phyloP scores from a whole-genome alignment of 1,139 yeast species.

The Magnusiomyces tetraspermus region DNA sequence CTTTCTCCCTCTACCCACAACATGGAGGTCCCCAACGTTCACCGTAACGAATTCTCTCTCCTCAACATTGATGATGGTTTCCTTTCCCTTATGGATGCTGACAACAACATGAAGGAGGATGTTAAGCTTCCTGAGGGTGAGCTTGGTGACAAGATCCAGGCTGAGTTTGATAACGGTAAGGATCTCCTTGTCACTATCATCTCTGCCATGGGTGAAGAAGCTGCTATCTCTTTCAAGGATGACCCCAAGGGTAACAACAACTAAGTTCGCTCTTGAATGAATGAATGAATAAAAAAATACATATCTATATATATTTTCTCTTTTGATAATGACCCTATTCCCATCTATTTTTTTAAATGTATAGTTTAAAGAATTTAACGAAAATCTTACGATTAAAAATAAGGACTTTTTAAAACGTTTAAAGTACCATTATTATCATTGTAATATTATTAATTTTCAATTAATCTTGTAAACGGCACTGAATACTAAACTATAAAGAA shows the following conservation, averaged over 20 bases:
- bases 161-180: conserved; percentile 93
- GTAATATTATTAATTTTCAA: too few species aligned
- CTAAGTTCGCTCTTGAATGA: neutral
- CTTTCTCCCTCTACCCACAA: conserved; percentile 99
- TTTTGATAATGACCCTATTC: neutral
- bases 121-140: conserved; percentile 98
- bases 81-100: conserved; percentile 79
- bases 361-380: neutral
- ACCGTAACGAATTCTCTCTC: conserved; percentile 92
- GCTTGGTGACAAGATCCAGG: conserved; percentile 83
- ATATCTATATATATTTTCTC: too few species aligned
- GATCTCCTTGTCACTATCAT: conserved; percentile 69
- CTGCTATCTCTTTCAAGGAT: conserved; percentile 95
- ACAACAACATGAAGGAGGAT: conserved; percentile 98
- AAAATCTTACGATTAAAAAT: neutral
- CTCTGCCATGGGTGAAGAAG: conserved; percentile 99
- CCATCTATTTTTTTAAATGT: neutral
- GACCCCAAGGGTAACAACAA: conserved; percentile 62
- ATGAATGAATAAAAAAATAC: neutral
- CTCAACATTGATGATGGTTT: conserved; percentile 97
- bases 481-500: conserved; percentile 20
- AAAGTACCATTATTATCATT: neutral
- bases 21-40: conserved; percentile 98
- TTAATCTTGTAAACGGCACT: too few species aligned
- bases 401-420: neutral